Evolutionary conservation across 805 yeast species (phyloP).

Genomic region (Pichia pseudocactophila): DNA sequence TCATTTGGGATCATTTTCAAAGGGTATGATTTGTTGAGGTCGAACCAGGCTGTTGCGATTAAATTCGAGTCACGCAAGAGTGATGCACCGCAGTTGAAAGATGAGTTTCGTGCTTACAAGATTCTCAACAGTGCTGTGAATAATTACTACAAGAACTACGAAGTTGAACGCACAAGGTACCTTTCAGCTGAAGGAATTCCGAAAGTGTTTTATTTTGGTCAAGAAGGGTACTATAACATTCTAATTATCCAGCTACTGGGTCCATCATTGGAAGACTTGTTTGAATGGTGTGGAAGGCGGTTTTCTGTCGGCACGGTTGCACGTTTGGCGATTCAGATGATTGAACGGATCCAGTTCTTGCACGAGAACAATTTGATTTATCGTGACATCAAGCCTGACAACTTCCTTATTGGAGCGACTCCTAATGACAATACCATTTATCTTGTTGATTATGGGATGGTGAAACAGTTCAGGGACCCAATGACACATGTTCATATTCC

Average conservation of each 20-base stretch:
- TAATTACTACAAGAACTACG: constrained; percentile 22
- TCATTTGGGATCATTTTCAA: constrained; percentile 81
- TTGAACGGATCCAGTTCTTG: constrained; percentile 57
- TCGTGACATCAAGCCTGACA: constrained; percentile 79
- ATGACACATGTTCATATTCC: constrained; percentile 75
- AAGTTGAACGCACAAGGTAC: constrained; percentile 16
- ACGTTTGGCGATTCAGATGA: constrained; percentile 72
- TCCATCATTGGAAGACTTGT: constrained; percentile 73
- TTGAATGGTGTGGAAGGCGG: constrained; percentile 81
- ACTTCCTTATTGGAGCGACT: constrained; percentile 66
- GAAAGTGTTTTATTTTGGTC: constrained; percentile 78
- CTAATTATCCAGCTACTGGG: constrained; percentile 73
- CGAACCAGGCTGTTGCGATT: constrained; percentile 56
- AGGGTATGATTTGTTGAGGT: constrained; percentile 64
- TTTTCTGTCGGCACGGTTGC: constrained; percentile 67
- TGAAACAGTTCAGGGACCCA: constrained; percentile 76
- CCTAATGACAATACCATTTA: constrained; percentile 47
- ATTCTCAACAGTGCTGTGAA: constrained; percentile 49
- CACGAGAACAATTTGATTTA: constrained; percentile 72
- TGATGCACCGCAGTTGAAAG: constrained; percentile 78
- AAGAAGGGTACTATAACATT: constrained; percentile 74
- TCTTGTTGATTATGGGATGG: constrained; percentile 81
- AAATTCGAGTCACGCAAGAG: constrained; percentile 71
- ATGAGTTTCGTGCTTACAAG: constrained; percentile 72
- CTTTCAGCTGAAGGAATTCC: constrained; percentile 53